Evolutionary conservation across 768 basidiomycete species (phyloP).

Genomic region (Galerina sulciceps): DNA sequence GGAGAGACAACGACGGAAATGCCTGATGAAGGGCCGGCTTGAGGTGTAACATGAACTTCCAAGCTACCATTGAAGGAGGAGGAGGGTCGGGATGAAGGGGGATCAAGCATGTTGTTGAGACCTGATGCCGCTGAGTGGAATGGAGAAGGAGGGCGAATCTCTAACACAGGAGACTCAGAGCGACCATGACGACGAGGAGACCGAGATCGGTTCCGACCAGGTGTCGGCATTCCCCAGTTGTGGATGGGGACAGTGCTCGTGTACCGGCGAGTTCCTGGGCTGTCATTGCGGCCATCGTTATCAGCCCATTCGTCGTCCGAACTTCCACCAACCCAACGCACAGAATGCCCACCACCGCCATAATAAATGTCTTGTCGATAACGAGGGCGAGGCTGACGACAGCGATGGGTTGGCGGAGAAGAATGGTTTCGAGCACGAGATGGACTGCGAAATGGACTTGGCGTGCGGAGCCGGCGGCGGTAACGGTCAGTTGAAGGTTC

Average conservation of each 20-base stretch:
- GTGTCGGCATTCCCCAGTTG: too few relatives aligned
- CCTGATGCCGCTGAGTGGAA: not conserved
- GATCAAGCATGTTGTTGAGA: not conserved
- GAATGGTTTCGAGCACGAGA: too few relatives aligned
- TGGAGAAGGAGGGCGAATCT: not conserved
- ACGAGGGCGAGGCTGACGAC: not conserved
- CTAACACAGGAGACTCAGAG: not conserved
- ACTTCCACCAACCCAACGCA: not conserved
- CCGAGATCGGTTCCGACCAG: not conserved
- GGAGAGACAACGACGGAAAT: too few relatives aligned
- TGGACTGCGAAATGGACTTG: too few relatives aligned
- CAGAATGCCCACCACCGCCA: not conserved
- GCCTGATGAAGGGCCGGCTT: too few relatives aligned
- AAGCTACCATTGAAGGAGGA: not conserved
- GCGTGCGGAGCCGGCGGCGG: not conserved
- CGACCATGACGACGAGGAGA: not conserved
- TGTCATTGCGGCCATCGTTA: too few relatives aligned
- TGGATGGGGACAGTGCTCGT: too few relatives aligned
- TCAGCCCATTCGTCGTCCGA: not conserved
- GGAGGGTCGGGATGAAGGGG: not conserved
- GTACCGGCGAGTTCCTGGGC: too few relatives aligned
- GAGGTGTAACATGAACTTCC: too few relatives aligned
- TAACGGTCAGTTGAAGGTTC: not conserved
- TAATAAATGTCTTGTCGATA: constrained; percentile 8
- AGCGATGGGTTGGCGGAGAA: not conserved